These are phyloP conservation scores for Russula lepida DNA, from an alignment of 768 basidiomycete species.

Conservation along the genomic window DNA sequence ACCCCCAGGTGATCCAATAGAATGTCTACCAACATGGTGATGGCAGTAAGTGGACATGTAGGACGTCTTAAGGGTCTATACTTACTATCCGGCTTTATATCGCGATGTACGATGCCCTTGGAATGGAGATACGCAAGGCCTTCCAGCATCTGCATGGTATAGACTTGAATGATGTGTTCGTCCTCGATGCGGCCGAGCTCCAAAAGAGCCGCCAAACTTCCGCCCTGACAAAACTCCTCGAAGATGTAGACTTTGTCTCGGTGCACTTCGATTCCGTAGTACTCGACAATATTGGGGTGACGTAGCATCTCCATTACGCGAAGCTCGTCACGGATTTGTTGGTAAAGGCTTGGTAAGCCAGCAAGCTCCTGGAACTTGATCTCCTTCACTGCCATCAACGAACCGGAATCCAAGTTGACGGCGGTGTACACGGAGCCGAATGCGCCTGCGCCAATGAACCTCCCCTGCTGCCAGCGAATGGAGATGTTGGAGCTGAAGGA, in stretches of 20 bases:
- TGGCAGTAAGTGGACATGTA: not conserved
- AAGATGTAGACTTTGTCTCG: conserved; percentile 99
- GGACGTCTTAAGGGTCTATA: conserved; percentile 17
- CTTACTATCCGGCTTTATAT: conserved; percentile 98
- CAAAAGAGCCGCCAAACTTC: conserved; percentile 78
- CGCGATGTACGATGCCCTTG: conserved; percentile 87
- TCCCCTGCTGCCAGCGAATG: conserved; percentile 96
- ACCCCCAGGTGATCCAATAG: conserved; percentile 83
- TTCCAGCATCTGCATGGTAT: conserved; percentile 95
- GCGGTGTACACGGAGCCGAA: conserved; percentile 99
- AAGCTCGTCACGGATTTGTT: conserved; percentile 92
- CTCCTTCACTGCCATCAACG: conserved; percentile 98
- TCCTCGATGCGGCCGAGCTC: conserved; percentile 96
- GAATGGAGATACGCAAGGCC: conserved; percentile 91
- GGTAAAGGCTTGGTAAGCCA: conserved; percentile 78
- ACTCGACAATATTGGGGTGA: conserved; percentile 97
- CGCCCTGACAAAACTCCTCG: conserved; percentile 96
- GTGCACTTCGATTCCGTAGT: conserved; percentile 98
- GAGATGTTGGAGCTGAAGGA: conserved; percentile 94
- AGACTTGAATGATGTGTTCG: conserved; percentile 90
- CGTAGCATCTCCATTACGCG: conserved; percentile 97
- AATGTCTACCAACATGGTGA: conserved; percentile 55
- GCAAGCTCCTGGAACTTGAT: conserved; percentile 94
- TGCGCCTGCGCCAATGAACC: conserved; percentile 97
- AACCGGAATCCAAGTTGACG: conserved; percentile 91